Percentiles rank a stretch among this genome's conserved stretches.
phyloP scores from a whole-genome alignment of 202 grass and related monocot genomes.

The Elaeis oleifera region DNA sequence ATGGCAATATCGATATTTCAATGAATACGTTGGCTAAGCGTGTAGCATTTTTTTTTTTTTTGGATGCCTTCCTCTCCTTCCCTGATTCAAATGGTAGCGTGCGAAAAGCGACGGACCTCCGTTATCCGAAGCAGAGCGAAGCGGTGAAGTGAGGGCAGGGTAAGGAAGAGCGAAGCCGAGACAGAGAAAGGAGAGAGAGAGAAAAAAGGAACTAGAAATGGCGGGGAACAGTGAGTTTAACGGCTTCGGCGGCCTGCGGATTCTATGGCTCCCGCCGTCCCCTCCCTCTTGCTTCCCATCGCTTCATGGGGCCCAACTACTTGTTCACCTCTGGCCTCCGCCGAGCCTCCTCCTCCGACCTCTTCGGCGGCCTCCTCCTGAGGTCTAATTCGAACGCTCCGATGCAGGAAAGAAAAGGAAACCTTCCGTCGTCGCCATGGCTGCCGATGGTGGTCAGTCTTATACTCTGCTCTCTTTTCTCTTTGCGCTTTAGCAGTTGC shows the following conservation, averaged over 20 bases:
- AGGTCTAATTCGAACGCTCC: constrained; percentile 17
- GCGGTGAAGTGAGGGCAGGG: neutral
- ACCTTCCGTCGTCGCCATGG: constrained; percentile 67
- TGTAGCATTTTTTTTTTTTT: too few species aligned
- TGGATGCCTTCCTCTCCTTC: too few species aligned
- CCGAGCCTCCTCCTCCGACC: constrained; percentile 12
- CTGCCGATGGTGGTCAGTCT: constrained; percentile 59
- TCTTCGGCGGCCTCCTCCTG: constrained; percentile 24
- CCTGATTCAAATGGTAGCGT: constrained; percentile 17
- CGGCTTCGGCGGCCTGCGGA: constrained; percentile 26
- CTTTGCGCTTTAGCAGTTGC: too few species aligned
- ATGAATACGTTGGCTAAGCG: too few species aligned
- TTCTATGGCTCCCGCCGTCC: constrained; percentile 45
- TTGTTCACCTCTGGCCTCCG: constrained; percentile 11
- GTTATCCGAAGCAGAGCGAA: constrained; percentile 28
- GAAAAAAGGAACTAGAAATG: constrained; percentile 16
- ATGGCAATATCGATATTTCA: too few species aligned
- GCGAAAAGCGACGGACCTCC: constrained; percentile 20
- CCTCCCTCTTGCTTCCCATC: constrained; percentile 35
- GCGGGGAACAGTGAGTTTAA: constrained; percentile 21
- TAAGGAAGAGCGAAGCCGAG: neutral
- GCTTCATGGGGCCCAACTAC: constrained; percentile 14
- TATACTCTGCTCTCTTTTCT: neutral
- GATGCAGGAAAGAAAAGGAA: constrained; percentile 28
- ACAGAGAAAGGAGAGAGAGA: neutral